Evolutionary conservation across 352 stramenopile genomes (phyloP), one percentile per base, ranked within the genome.

Genomic region (Globisporangium solare): DNA sequence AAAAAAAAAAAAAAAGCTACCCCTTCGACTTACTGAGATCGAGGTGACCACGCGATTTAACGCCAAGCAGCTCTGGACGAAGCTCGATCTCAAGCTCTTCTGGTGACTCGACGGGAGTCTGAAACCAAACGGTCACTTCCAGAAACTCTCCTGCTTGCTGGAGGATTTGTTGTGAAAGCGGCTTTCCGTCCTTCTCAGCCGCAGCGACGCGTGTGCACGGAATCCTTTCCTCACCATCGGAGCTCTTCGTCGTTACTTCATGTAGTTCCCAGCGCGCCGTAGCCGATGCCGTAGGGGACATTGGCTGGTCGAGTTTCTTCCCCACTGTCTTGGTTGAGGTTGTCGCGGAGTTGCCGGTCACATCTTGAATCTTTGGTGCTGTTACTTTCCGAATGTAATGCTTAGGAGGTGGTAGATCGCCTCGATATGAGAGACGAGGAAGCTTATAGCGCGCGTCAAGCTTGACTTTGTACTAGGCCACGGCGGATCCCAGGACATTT

Each of bases 351-450:
- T 48, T 51, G 12, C 49, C 37, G 1, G 47, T 43, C 22, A 93
- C 76, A 68, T 91, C 83, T 65, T 93, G 70, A 42, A 93, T 93
- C 22, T 76, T 79, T 47, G 83, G 83, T 32, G 70, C 57, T 47
- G 89, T 75, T 6, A 60, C 64, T 61, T 92, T 91, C 14, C 83
- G 71, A 51, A 93, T 92, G 61, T 90, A 92, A 61, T 93, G 83
- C 47, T 84, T 85, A 12, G 74, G 73, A 0, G 83, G 83, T 6
- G 83, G 81, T 40, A 92, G 53, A 6, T 74, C 54, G 15, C 83
- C 83, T 21, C 74, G 66, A 50, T 93, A 93, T 21, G 64, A 71
- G 31, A 93, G 65, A 6, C 78, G 71, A 2, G 81, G 81, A n/a
- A 93, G 60, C 60, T 93, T 90, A 61, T 89, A 93, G 27, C 82